These are phyloP conservation scores for Mucor piriformis DNA, from an alignment of 371 early-diverging fungal genomes.

Conservation along the genomic window DNA sequence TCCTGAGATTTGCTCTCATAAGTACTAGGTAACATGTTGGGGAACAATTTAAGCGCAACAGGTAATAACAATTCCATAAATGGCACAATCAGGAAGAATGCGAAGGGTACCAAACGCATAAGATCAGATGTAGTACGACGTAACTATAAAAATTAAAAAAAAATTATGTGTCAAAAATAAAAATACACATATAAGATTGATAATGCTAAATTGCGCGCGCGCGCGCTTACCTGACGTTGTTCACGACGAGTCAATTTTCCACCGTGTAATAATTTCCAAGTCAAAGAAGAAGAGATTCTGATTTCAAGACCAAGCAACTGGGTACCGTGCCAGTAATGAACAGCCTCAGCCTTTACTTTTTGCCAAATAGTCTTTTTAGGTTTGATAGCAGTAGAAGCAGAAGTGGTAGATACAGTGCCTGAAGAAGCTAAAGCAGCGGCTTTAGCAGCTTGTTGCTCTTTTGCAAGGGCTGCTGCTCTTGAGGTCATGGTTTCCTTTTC, in stretches of 20 bases:
- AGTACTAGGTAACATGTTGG: conserved; percentile 95
- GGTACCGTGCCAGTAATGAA: conserved; percentile 96
- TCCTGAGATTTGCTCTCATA: conserved; percentile 89
- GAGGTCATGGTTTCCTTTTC: conserved; percentile 51
- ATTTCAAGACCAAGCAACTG: conserved; percentile 91
- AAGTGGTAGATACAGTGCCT: not conserved
- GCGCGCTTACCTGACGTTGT: conserved; percentile 86
- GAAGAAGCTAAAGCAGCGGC: conserved; percentile 12
- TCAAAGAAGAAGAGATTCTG: conserved; percentile 82
- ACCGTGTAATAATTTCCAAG: conserved; percentile 78
- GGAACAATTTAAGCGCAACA: conserved; percentile 91
- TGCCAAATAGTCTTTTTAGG: conserved; percentile 75
- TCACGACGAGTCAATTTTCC: conserved; percentile 87
- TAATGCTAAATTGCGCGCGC: not conserved
- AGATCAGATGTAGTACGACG: conserved; percentile 88
- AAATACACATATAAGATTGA: not conserved
- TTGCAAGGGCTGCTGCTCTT: conserved; percentile 44
- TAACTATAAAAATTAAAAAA: conserved; percentile 50
- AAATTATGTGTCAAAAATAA: not conserved
- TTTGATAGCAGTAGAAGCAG: conserved; percentile 28
- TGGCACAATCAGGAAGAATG: conserved; percentile 91
- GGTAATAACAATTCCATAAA: conserved; percentile 95
- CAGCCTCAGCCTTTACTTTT: conserved; percentile 86
- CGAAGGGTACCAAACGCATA: conserved; percentile 89
- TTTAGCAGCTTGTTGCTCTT: conserved; percentile 35